Evolutionary conservation across 495 filamentous ascomycete species (phyloP), one percentile per base, ranked within the genome.

Genomic region (Penicillium arizonense): DNA sequence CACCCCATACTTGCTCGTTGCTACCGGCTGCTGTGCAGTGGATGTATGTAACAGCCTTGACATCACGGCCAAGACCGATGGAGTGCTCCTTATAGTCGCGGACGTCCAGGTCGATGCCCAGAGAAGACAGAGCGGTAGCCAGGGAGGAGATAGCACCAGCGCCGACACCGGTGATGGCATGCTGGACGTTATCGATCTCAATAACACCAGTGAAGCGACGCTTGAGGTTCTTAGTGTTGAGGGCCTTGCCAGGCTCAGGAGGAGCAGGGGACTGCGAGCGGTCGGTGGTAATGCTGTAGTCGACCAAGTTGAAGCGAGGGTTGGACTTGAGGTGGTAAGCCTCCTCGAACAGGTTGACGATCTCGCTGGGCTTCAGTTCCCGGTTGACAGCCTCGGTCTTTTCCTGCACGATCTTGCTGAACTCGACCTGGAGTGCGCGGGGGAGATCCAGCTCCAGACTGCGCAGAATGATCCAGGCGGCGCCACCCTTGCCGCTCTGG

Each of bases 81-180:
- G 91, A 87, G 72, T 97, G 95, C 68, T 97, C 95, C 73, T 96
- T 97, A 71, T 97, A 97, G 65, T 96, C 90, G 42, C 82, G 82
- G 46, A 97, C 93, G 65, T 98, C 91, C 3, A 98, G 77, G 59
- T 96, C 88, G 38, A 97, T 86, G 28, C 89, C 89, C n/a, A 98
- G 75, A 7, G 79, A 77, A 42, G 82, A 78, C 21, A 98, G 80
- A 9, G 93, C 94, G 56, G 91, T 84, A 12, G 91, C 89, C 56
- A 97, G 72, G 35, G 87, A 88, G 1, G 91, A 96, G 52, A 97
- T 88, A 11, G 93, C 89, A 61, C 94, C 94, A 64, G 93, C 91
- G 12, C 95, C 94, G 3, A 84, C 76, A 47, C 95, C 93, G 14
- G 77, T 81, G 55, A 97, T 84, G 43, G 77, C 74, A 60, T 91